phyloP scores from a whole-genome alignment of 164 flowering plant species.

The Taxillus chinensis region DNA sequence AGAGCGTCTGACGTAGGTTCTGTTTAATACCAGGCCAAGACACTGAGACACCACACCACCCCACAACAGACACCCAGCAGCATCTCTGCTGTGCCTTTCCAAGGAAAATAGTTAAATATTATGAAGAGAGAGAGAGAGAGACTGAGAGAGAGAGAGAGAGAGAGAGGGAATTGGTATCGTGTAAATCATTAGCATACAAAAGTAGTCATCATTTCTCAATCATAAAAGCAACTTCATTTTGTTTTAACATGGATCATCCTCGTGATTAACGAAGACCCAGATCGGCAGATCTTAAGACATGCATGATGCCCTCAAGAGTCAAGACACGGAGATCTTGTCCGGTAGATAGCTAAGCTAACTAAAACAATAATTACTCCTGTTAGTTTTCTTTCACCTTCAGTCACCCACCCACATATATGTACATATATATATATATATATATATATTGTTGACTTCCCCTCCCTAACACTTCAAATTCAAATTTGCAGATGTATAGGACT shows the following conservation, averaged over 20 bases:
- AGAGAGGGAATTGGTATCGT: constrained; percentile 9
- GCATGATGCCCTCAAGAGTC: constrained; percentile 12
- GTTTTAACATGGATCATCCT: constrained; percentile 32
- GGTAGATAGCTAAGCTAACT: background rate
- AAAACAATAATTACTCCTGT: too few relatives aligned
- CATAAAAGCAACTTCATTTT: constrained; percentile 28
- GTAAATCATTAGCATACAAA: constrained; percentile 20
- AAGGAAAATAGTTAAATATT: background rate
- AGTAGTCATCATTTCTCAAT: constrained; percentile 57
- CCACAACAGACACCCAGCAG: background rate
- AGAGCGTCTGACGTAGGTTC: background rate
- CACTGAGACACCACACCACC: background rate
- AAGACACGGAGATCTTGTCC: background rate
- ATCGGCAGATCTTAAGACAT: too few relatives aligned
- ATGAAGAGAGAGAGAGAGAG: constrained; percentile 9
- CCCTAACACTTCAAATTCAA: constrained; percentile 10
- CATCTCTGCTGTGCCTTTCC: background rate
- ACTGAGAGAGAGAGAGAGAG: constrained; percentile 2
- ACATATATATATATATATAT: too few relatives aligned
- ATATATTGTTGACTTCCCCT: too few relatives aligned
- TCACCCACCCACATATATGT: too few relatives aligned
- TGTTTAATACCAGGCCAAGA: too few relatives aligned
- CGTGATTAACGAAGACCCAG: constrained; percentile 24
- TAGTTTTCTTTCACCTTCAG: too few relatives aligned
- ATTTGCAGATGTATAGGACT: constrained; percentile 74